Evolutionary conservation across 2,329 filamentous ascomycete species (phyloP).

Genomic region (Elsinoe australis): DNA sequence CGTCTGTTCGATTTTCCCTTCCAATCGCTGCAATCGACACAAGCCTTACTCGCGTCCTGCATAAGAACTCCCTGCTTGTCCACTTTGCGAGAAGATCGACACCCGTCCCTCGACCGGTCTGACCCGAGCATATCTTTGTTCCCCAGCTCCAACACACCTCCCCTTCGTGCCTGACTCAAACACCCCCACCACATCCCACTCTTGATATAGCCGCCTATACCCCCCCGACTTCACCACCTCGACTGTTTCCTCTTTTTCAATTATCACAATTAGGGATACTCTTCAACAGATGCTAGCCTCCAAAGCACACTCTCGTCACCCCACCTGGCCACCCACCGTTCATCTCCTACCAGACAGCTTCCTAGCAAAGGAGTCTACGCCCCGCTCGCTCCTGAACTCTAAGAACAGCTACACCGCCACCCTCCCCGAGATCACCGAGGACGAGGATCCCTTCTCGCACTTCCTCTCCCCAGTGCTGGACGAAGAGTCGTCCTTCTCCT

Average conservation of each 20-base stretch:
- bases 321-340: constrained; percentile 21
- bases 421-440: constrained; percentile 32
- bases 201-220: constrained; percentile 13
- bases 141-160: constrained; percentile 12
- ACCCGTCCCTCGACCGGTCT: constrained; percentile 1
- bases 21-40: constrained; percentile 7
- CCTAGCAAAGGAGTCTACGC: constrained; percentile 15
- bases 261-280: background rate
- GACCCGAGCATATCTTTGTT: constrained; percentile 8
- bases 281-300: constrained; percentile 19
- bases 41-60: constrained; percentile 6
- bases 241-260: constrained; percentile 14
- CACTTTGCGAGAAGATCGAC: constrained; percentile 9
- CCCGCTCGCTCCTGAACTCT: constrained; percentile 1
- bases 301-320: constrained; percentile 17
- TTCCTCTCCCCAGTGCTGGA: constrained; percentile 37
- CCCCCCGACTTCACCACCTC: constrained; percentile 6
- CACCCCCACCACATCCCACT: constrained; percentile 6
- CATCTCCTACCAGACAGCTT: constrained; percentile 18
- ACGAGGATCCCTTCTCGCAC: constrained; percentile 38
- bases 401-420: constrained; percentile 12
- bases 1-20: constrained; percentile 10
- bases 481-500: constrained; percentile 33
- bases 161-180: background rate
- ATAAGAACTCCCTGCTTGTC: constrained; percentile 13